Evolutionary conservation across 2,329 filamentous ascomycete species (phyloP).

Genomic region (Scedosporium apiospermum): DNA sequence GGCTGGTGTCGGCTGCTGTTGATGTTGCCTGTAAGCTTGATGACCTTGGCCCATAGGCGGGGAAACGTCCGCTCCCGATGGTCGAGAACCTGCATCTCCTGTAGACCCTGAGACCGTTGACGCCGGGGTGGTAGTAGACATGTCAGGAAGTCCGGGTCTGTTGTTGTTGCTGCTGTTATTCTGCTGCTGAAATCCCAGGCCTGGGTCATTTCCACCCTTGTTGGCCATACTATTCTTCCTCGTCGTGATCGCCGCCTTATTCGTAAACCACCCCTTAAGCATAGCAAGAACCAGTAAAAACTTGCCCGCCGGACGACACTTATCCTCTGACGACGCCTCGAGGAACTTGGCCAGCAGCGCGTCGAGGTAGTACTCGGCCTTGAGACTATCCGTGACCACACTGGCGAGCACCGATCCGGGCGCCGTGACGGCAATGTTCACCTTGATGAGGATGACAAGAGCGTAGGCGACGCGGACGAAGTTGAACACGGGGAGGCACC

Average conservation of each 20-base stretch:
- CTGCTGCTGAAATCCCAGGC: neutral
- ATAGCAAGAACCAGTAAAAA: slow-evolving; percentile 63
- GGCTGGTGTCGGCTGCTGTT: neutral
- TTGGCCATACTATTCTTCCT: neutral
- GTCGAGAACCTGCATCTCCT: neutral
- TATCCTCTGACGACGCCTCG: slow-evolving; percentile 51
- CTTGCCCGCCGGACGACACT: slow-evolving; percentile 57
- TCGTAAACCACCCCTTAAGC: slow-evolving; percentile 57
- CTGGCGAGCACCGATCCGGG: slow-evolving; percentile 58
- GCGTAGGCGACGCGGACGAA: slow-evolving; percentile 65
- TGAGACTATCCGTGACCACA: slow-evolving; percentile 60
- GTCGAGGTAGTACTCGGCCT: slow-evolving; percentile 57
- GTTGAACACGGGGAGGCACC: slow-evolving; percentile 59
- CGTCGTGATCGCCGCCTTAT: neutral
- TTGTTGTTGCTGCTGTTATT: neutral
- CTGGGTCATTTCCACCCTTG: neutral
- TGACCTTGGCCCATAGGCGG: neutral
- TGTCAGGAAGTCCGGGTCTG: neutral
- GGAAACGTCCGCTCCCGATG: neutral
- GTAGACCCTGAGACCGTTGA: no score
- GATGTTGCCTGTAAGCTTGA: neutral
- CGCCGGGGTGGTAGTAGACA: neutral
- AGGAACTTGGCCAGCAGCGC: slow-evolving; percentile 60
- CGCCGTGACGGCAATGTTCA: slow-evolving; percentile 58
- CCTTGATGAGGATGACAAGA: slow-evolving; percentile 63